Conservation (phyloP, 2,329 filamentous ascomycete genomes). For the Venturia aucupariae region DNA sequence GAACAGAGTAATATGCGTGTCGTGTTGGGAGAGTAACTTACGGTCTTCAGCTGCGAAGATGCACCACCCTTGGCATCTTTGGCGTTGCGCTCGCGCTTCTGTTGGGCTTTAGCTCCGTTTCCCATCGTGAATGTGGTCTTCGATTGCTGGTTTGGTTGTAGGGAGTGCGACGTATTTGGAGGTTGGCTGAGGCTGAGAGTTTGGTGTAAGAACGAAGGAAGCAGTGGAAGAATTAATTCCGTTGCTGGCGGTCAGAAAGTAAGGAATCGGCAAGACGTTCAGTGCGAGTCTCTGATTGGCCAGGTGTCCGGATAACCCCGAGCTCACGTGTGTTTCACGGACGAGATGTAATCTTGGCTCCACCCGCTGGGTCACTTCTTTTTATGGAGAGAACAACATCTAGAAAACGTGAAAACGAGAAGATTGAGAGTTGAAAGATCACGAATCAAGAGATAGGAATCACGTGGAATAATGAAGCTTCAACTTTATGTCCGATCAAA, state of each 20-base stretch:
- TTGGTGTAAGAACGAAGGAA: neutral
- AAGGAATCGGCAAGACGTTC: no score
- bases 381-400: no score
- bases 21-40: constrained; percentile 17
- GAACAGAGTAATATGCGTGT: neutral
- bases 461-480: no score
- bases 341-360: no score
- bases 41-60: constrained; percentile 29
- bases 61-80: constrained; percentile 24
- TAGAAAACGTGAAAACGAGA: no score
- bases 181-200: neutral
- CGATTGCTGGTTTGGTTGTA: neutral
- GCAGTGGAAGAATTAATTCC: neutral
- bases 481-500: no score
- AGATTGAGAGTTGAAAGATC: no score
- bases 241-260: neutral
- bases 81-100: constrained; percentile 30
- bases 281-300: no score
- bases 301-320: no score
- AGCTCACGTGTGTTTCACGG: no score
- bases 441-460: no score
- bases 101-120: constrained; percentile 22
- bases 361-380: no score
- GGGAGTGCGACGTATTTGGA: neutral
- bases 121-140: constrained; percentile 4